Evolutionary conservation across 768 basidiomycete genomes (phyloP).

Genomic region (Punctularia strigosozonata): DNA sequence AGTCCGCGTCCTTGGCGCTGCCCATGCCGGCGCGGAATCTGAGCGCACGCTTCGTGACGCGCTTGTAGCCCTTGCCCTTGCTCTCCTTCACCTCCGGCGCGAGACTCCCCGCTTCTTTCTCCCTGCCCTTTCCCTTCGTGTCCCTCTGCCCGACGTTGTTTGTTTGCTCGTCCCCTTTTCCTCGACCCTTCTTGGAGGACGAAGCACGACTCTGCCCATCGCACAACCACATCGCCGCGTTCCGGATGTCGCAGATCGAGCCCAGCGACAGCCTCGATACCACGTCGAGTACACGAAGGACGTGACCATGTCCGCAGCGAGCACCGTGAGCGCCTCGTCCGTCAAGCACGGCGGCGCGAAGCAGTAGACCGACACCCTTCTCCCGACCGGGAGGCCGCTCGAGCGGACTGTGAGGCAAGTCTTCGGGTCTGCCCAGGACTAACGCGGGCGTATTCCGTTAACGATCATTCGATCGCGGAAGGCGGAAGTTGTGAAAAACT

Average conservation of each 20-base stretch:
- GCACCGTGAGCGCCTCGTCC: slow-evolving; percentile 45
- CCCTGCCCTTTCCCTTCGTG: too few relatives aligned
- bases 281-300: slow-evolving; percentile 80
- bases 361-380: slow-evolving; percentile 63
- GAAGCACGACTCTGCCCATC: slow-evolving; percentile 57
- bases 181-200: too few relatives aligned
- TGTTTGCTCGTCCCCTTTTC: too few relatives aligned
- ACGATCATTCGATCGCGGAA: slow-evolving; percentile 1
- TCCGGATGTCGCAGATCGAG: slow-evolving; percentile 61
- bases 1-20: slow-evolving; percentile 39
- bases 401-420: slow-evolving; percentile 59
- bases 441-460: slow-evolving; percentile 1
- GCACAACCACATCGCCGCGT: slow-evolving; percentile 72
- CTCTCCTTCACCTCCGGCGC: too few relatives aligned
- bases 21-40: slow-evolving; percentile 54
- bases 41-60: slow-evolving; percentile 35
- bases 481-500: slow-evolving; percentile 12
- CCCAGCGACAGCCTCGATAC: slow-evolving; percentile 72
- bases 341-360: slow-evolving; percentile 72
- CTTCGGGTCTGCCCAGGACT: slow-evolving; percentile 82
- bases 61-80: slow-evolving; percentile 26
- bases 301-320: slow-evolving; percentile 52
- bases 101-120: too few relatives aligned
- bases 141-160: too few relatives aligned
- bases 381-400: slow-evolving; percentile 57